A percentile compares a stretch with the other conserved stretches of the same genome.
phyloP scores from a whole-genome alignment of 2,329 filamentous ascomycete species.

The Cytospora piceicola region DNA sequence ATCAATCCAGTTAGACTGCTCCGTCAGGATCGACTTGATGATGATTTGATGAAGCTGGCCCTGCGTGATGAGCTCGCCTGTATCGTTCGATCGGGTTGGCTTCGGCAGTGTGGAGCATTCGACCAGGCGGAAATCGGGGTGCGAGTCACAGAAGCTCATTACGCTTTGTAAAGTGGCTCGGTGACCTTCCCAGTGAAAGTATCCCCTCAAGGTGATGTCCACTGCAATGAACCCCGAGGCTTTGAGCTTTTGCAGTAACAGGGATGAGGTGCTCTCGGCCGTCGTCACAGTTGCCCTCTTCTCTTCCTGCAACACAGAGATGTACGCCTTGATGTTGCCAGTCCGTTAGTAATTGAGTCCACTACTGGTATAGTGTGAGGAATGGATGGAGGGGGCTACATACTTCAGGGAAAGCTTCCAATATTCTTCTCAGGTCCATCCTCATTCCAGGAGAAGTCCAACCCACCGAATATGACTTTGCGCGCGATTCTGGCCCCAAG shows the following conservation, averaged over 20 bases:
- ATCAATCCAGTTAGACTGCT: slow-evolving; percentile 3
- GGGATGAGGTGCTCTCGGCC: neutral
- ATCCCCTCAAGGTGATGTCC: neutral
- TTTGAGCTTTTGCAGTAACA: neutral
- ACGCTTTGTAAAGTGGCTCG: neutral
- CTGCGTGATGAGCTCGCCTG: neutral
- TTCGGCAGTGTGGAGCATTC: neutral
- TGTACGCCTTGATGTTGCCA: slow-evolving; percentile 8
- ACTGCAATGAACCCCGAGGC: neutral
- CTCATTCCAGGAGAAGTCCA: neutral
- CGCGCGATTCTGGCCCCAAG: neutral
- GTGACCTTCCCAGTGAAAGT: neutral
- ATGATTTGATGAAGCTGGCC: slow-evolving; percentile 2
- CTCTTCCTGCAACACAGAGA: slow-evolving; percentile 10
- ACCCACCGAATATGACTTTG: neutral
- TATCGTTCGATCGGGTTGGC: neutral
- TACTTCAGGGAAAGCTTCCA: slow-evolving; percentile 5
- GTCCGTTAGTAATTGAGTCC: neutral
- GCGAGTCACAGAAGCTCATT: slow-evolving; percentile 1
- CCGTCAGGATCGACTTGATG: slow-evolving; percentile 1
- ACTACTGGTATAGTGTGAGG: too few species aligned
- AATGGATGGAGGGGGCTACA: neutral
- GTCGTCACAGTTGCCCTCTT: slow-evolving; percentile 9
- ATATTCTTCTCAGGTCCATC: neutral
- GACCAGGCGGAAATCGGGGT: slow-evolving; percentile 1